Percentiles rank a stretch among this genome's conserved stretches.
Conservation (phyloP, 1,139 yeast species). For the Pneumocystis oryctolagi region DNA sequence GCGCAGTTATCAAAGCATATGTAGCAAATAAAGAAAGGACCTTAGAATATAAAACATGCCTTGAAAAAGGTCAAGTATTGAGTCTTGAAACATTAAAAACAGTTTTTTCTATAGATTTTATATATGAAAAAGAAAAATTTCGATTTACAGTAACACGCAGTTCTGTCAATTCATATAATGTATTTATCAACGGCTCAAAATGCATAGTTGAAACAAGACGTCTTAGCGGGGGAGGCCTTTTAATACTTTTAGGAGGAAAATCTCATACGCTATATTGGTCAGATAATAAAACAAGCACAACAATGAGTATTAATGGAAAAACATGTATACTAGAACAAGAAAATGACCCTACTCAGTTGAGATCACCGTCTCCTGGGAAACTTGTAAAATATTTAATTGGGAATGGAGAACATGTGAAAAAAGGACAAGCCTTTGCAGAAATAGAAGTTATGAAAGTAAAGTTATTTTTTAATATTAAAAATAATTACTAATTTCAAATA, state of each 20-base stretch:
- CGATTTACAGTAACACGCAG: constrained; percentile 92
- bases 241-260: constrained; percentile 76
- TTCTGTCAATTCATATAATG: constrained; percentile 65
- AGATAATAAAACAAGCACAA: constrained; percentile 92
- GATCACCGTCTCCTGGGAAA: constrained; percentile 98
- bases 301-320: constrained; percentile 86
- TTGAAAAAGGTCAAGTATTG: constrained; percentile 93
- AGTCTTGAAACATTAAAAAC: constrained; percentile 66
- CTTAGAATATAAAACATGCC: constrained; percentile 49
- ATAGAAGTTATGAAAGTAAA: constrained; percentile 97
- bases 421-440: constrained; percentile 94
- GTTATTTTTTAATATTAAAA: constrained; percentile 22
- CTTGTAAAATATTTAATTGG: constrained; percentile 85
- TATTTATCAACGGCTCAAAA: constrained; percentile 86
- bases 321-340: constrained; percentile 87
- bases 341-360: constrained; percentile 93
- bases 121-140: constrained; percentile 83
- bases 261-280: constrained; percentile 95
- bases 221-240: constrained; percentile 85
- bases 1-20: constrained; percentile 92
- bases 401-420: constrained; percentile 78
- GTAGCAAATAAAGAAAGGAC: constrained; percentile 60
- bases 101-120: constrained; percentile 82
- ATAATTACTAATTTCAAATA: neutral
- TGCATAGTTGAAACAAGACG: constrained; percentile 75